Percentiles rank a stretch among this genome's conserved stretches.
phyloP scores from a whole-genome alignment of 2,329 filamentous ascomycete genomes.

The Epichloe uncinata region DNA sequence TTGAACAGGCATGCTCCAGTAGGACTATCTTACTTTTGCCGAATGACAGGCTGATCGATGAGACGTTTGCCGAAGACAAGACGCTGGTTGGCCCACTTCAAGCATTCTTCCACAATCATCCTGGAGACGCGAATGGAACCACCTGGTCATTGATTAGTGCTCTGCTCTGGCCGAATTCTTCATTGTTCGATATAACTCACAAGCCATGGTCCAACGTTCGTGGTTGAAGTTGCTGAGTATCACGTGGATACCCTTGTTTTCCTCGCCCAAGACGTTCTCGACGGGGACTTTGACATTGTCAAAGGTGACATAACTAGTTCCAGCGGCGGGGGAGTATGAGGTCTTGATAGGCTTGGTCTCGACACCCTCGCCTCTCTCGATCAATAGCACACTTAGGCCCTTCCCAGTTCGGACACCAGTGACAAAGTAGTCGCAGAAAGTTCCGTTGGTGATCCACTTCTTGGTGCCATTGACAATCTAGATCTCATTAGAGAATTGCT shows the following conservation, averaged over 20 bases:
- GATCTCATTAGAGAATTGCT: neutral
- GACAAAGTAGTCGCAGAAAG: slow-evolving; percentile 74
- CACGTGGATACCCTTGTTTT: slow-evolving; percentile 76
- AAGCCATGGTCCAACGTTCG: slow-evolving; percentile 66
- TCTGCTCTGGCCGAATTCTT: slow-evolving; percentile 1
- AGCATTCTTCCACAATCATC: slow-evolving; percentile 64
- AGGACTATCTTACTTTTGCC: slow-evolving; percentile 48
- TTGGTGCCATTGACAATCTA: slow-evolving; percentile 56
- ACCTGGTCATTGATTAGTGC: slow-evolving; percentile 16
- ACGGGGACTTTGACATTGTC: slow-evolving; percentile 79
- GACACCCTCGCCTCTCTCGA: slow-evolving; percentile 59
- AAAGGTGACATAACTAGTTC: slow-evolving; percentile 68
- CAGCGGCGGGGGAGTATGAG: slow-evolving; percentile 65
- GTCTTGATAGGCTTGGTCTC: slow-evolving; percentile 72
- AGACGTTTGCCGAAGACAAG: slow-evolving; percentile 73
- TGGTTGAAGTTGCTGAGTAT: slow-evolving; percentile 85
- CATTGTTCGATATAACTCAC: slow-evolving; percentile 22
- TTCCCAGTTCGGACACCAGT: slow-evolving; percentile 68
- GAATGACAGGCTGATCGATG: slow-evolving; percentile 71
- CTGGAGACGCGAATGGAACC: slow-evolving; percentile 52
- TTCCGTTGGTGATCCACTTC: slow-evolving; percentile 80
- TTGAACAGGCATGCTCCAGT: slow-evolving; percentile 2
- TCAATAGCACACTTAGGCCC: slow-evolving; percentile 63
- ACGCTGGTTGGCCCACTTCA: slow-evolving; percentile 83
- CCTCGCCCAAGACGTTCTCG: slow-evolving; percentile 63